Conservation (phyloP, 2,329 filamentous ascomycete genomes). For the Fusarium siculi region DNA sequence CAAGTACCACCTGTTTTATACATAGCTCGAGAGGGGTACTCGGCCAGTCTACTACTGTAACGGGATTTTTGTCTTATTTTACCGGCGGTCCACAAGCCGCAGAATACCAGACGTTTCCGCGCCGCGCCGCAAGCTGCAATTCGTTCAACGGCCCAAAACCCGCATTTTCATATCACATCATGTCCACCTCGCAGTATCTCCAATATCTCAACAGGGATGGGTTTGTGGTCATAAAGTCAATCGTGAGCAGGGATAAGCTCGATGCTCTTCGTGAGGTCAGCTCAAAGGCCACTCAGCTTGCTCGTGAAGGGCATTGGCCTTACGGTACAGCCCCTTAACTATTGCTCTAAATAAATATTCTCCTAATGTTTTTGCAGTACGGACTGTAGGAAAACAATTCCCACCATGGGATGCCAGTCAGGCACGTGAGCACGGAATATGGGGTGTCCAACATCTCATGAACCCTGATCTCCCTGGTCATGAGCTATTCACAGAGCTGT, state of each 20-base stretch:
- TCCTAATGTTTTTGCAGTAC: background rate
- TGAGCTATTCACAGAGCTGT: conserved; percentile 71
- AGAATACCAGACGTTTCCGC: background rate
- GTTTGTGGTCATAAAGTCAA: conserved; percentile 76
- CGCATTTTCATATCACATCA: conserved; percentile 23
- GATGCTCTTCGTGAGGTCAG: conserved; percentile 69
- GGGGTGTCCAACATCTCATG: conserved; percentile 88
- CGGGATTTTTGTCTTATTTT: conserved; percentile 31
- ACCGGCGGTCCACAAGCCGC: conserved; percentile 21
- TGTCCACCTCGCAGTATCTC: conserved; percentile 41
- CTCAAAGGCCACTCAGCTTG: conserved; percentile 65
- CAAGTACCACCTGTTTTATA: background rate
- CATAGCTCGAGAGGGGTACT: conserved; percentile 8
- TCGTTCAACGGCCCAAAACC: background rate
- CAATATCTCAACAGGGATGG: conserved; percentile 74
- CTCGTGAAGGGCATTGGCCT: conserved; percentile 80
- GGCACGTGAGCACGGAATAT: conserved; percentile 73
- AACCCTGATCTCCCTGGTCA: conserved; percentile 75
- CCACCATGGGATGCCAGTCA: conserved; percentile 79
- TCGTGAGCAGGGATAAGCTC: conserved; percentile 68
- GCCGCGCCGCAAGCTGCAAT: conserved; percentile 9
- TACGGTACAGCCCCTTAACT: conserved; percentile 60
- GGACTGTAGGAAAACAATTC: conserved; percentile 78
- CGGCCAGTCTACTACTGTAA: background rate
- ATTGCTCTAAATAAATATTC: conserved; percentile 68